Base-by-base conservation (phyloP, 2,329 filamentous ascomycete genomes). In the Conoideocrella luteorostrata region DNA sequence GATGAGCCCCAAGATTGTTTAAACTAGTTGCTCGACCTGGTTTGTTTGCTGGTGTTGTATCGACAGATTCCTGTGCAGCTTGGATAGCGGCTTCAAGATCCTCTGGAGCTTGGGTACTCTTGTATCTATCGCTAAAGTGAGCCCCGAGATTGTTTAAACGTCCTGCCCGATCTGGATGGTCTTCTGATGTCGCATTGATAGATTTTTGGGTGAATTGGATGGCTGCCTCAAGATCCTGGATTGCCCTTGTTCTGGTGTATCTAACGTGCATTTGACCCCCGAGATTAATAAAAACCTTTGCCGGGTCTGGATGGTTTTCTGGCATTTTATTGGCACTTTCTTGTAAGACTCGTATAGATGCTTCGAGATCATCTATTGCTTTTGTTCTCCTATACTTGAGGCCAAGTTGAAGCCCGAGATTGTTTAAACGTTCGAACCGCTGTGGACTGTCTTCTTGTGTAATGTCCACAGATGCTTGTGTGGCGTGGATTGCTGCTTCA, bases 201-300 rank as follows among this genome's bases (percentile, higher is more conserved):
- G 30, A 12, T 33, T 33, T 15, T n/a, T n/a, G 7, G 6, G 30
- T 33, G 18, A 33, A 7, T 7, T 3, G 3, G 18, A 33, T 33
- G 18, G 30, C 30, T 15, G n/a, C 3, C n/a, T 33, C 18, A 33
- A 33, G 30, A 33, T 33, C 3, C 6, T 6, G 7, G 7, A 33
- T 33, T 33, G 6, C 30, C 6, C 30, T 33, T 9, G 30, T 33
- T 9, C 30, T 9, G 2, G 13, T n/a, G 44, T 45, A 26, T 47
- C 43, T 5, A 38, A 47, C 47, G n/a, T 47, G 36, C 7, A 53
- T 34, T 2, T 44, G 42, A 20, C 47, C 46, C 3, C 43, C 51
- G 3, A 50, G 29, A 7, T 32, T 41, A 2, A 28, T 30, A 17
- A 41, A 23, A 4, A 7, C 6, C 7, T 12, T 18, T 10, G 30